Evolutionary conservation across 2,329 filamentous ascomycete species (phyloP).

Genomic region (Arthroderma sp.): DNA sequence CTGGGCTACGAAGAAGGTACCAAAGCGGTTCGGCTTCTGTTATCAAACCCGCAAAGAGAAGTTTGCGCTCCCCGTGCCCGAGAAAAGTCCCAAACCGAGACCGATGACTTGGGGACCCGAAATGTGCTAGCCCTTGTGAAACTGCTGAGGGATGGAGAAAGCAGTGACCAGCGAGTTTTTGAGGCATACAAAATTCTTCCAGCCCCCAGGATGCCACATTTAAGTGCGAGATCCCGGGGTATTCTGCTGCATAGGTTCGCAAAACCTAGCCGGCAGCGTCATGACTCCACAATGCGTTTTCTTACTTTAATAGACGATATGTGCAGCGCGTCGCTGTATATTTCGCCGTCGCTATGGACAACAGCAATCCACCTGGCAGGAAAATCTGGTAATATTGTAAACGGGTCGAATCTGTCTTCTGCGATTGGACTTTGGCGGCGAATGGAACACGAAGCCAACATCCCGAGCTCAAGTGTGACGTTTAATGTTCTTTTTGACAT

Average conservation of each 20-base stretch:
- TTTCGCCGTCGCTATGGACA: conserved; percentile 65
- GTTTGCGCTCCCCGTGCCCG: conserved; percentile 5
- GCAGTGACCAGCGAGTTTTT: conserved; percentile 39
- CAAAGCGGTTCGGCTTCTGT: conserved; percentile 8
- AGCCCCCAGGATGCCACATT: conserved; percentile 39
- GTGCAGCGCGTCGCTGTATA: conserved; percentile 55
- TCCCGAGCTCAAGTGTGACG: conserved; percentile 60
- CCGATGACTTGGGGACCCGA: conserved; percentile 19
- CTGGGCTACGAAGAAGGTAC: conserved; percentile 11
- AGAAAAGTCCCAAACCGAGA: conserved; percentile 4
- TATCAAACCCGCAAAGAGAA: conserved; percentile 12
- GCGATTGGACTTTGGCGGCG: conserved; percentile 71
- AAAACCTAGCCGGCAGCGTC: conserved; percentile 29
- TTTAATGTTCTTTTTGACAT: conserved; percentile 90
- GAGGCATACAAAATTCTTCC: conserved; percentile 40
- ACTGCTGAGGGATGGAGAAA: conserved; percentile 31
- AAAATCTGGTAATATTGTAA: conserved; percentile 50
- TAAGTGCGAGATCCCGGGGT: conserved; percentile 43
- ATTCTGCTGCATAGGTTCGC: conserved; percentile 56
- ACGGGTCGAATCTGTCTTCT: conserved; percentile 49
- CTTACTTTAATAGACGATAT: conserved; percentile 75
- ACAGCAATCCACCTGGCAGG: conserved; percentile 68
- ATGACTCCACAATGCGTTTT: conserved; percentile 57
- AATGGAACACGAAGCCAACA: conserved; percentile 63
- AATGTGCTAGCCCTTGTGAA: conserved; percentile 27